Evolutionary conservation across 139 green algal species (phyloP).

Genomic region (Chlorella sorokiniana): DNA sequence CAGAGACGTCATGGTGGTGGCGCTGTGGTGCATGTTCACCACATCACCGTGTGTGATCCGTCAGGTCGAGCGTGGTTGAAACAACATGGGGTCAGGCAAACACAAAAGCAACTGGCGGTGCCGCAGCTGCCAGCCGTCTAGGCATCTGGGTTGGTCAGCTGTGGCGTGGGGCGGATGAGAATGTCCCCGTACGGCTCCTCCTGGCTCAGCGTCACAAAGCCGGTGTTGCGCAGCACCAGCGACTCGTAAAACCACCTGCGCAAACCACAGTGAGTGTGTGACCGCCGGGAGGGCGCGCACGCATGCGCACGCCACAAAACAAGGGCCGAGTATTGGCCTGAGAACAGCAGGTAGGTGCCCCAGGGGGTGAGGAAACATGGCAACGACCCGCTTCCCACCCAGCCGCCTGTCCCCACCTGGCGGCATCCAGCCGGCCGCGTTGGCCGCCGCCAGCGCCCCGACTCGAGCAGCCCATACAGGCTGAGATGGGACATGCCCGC

Average conservation of each 20-base stretch:
- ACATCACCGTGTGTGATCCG: too few relatives aligned
- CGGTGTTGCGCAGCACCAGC: constrained; percentile 65
- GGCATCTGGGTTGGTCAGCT: too few relatives aligned
- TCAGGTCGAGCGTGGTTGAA: too few relatives aligned
- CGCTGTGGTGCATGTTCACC: too few relatives aligned
- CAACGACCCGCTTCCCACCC: neutral
- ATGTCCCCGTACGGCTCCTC: constrained; percentile 63
- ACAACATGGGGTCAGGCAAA: too few relatives aligned
- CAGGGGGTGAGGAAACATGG: neutral
- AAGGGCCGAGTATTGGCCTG: too few relatives aligned
- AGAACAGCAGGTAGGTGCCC: too few relatives aligned
- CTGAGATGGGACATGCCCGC: neutral
- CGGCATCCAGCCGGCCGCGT: neutral
- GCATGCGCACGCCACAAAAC: too few relatives aligned
- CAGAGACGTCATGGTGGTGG: too few relatives aligned
- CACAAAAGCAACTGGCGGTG: too few relatives aligned
- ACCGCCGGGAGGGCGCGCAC: constrained; percentile 41
- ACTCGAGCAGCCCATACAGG: constrained; percentile 6
- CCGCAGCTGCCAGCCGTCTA: neutral
- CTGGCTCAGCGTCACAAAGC: constrained; percentile 63
- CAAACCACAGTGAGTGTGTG: constrained; percentile 31
- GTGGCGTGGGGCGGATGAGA: constrained; percentile 33
- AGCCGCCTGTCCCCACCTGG: neutral
- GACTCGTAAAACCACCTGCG: constrained; percentile 72
- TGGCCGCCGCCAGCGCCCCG: neutral